A percentile compares a stretch with the other conserved stretches of the same genome.
These are phyloP conservation scores for Daldinia bambusicola DNA, from an alignment of 495 filamentous ascomycete genomes.

Conservation along the genomic window DNA sequence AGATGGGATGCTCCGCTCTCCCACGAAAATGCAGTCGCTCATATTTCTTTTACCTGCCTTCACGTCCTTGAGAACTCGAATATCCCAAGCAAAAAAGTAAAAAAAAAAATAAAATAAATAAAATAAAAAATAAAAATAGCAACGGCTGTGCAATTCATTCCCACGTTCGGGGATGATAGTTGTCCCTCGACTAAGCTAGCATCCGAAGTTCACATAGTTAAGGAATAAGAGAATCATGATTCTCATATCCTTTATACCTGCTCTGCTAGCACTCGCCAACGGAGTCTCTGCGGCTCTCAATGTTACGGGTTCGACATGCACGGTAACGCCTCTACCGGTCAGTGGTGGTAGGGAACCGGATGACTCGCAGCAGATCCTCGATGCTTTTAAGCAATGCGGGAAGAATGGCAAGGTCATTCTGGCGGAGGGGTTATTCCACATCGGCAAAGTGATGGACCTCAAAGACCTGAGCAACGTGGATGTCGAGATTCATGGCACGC, in stretches of 20 bases:
- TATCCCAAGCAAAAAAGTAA: conserved; percentile 10
- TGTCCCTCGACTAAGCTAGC: not conserved
- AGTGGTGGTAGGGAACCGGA: conserved; percentile 47
- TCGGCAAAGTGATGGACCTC: conserved; percentile 58
- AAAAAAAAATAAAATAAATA: too few relatives aligned
- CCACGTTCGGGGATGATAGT: conserved; percentile 10
- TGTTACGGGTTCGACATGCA: conserved; percentile 52
- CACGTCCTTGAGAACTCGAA: conserved; percentile 4
- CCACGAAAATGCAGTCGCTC: conserved; percentile 4
- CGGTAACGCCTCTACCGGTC: conserved; percentile 47
- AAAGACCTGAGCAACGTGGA: conserved; percentile 52
- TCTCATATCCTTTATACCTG: conserved; percentile 18
- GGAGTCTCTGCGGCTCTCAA: conserved; percentile 44
- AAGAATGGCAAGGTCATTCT: conserved; percentile 52
- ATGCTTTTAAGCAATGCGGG: conserved; percentile 55
- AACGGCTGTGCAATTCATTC: conserved; percentile 16
- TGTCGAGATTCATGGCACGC: conserved; percentile 56
- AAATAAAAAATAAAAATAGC: too few relatives aligned
- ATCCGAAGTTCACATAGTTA: too few relatives aligned
- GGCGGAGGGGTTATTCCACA: conserved; percentile 53
- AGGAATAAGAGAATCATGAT: conserved; percentile 28
- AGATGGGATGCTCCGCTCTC: conserved; percentile 13
- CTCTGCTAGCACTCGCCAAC: conserved; percentile 29
- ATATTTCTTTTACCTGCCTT: conserved; percentile 8
- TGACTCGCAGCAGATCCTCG: conserved; percentile 56